These are phyloP conservation scores for Inga leiocalycina DNA, from an alignment of 306 rosid species.

Conservation along the genomic window DNA sequence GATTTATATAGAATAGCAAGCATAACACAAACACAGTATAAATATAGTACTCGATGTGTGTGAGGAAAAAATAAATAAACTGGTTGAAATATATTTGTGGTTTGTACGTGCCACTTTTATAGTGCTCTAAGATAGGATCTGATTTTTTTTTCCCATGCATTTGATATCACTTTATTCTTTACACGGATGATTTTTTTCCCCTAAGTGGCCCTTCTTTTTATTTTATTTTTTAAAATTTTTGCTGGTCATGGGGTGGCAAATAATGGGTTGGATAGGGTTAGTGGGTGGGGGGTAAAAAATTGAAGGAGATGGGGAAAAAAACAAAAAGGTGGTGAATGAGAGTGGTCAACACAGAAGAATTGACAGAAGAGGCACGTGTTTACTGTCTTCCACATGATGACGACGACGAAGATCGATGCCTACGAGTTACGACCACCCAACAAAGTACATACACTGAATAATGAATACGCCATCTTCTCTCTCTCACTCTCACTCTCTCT, in stretches of 20 bases:
- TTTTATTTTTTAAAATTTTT: not conserved
- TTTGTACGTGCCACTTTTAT: slow-evolving; percentile 48
- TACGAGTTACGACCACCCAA: slow-evolving; percentile 8
- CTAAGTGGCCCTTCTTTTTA: slow-evolving; percentile 29
- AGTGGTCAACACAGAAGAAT: slow-evolving; percentile 2
- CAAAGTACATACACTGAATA: slow-evolving; percentile 21
- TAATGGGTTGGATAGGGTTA: not conserved
- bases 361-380: slow-evolving; percentile 30
- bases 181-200: slow-evolving; percentile 32
- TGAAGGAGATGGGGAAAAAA: not conserved
- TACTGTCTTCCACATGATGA: slow-evolving; percentile 5
- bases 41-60: not conserved
- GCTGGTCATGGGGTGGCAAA: not conserved
- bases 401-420: slow-evolving; percentile 12
- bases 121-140: slow-evolving; percentile 45
- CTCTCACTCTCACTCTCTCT: not conserved
- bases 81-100: slow-evolving; percentile 30
- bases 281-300: not conserved
- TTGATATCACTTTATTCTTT: slow-evolving; percentile 43
- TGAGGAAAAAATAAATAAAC: not conserved
- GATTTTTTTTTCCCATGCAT: slow-evolving; percentile 1
- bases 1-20: slow-evolving; percentile 10
- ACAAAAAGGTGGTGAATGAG: not conserved
- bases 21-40: not conserved
- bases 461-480: not conserved